Percentiles rank a stretch among this genome's conserved stretches.
phyloP scores from a whole-genome alignment of 306 rosid genomes.

The Prinsepia uniflora region DNA sequence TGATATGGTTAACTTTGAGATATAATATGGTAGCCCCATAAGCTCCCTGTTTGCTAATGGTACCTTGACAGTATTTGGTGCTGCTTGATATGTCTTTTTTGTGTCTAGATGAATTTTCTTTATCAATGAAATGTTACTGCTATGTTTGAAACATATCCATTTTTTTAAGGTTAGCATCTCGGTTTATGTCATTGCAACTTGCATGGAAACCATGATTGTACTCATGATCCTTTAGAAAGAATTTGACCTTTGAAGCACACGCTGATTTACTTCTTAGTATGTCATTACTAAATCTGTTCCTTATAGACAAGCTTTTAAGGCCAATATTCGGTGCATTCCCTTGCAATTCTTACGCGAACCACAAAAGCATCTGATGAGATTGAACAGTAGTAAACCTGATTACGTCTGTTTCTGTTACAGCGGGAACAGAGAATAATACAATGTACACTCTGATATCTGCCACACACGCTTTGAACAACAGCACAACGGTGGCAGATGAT shows the following conservation, averaged over 20 bases:
- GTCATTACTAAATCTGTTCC: background rate
- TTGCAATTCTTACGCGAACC: conserved; percentile 9
- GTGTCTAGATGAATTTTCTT: background rate
- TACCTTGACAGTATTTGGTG: no score
- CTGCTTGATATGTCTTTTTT: background rate
- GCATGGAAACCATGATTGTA: background rate
- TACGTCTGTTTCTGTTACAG: conserved; percentile 41
- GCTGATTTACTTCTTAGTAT: background rate
- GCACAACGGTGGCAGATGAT: conserved; percentile 39
- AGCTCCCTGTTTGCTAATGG: background rate
- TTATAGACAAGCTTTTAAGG: background rate
- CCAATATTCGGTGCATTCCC: conserved; percentile 13
- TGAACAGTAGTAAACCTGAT: conserved; percentile 9
- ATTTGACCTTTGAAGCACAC: background rate
- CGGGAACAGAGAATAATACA: conserved; percentile 51
- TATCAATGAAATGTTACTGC: background rate
- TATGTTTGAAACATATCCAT: background rate
- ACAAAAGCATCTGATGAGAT: background rate
- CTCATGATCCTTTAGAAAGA: background rate
- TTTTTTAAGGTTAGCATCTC: background rate
- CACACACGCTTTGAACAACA: conserved; percentile 63
- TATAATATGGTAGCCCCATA: background rate
- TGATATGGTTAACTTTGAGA: background rate
- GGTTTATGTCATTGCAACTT: background rate
- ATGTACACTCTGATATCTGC: conserved; percentile 67